Conservation (phyloP, 208 protist genomes). For the Phytomonas sp. region DNA sequence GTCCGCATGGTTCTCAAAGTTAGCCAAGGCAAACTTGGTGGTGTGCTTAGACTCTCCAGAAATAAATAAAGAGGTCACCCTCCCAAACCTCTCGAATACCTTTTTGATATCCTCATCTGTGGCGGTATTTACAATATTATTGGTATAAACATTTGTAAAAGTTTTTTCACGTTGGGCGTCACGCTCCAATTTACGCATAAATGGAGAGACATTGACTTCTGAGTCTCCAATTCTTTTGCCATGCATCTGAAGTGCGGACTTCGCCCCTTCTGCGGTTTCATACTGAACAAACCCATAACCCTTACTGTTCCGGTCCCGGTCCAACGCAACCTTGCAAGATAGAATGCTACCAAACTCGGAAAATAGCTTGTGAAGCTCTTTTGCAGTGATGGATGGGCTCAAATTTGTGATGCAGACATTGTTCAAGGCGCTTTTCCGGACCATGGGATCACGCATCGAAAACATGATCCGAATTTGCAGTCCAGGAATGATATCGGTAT, state of each 20-base stretch:
- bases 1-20: constrained; percentile 74
- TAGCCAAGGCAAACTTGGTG: constrained; percentile 91
- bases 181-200: constrained; percentile 80
- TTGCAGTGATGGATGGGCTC: constrained; percentile 84
- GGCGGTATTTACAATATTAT: constrained; percentile 73
- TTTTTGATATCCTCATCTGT: constrained; percentile 66
- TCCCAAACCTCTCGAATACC: constrained; percentile 64
- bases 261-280: constrained; percentile 87
- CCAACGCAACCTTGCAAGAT: constrained; percentile 90
- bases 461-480: constrained; percentile 95
- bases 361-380: constrained; percentile 93
- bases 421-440: constrained; percentile 88
- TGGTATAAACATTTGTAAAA: constrained; percentile 95
- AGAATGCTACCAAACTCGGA: constrained; percentile 91
- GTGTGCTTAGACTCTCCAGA: constrained; percentile 22
- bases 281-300: constrained; percentile 97
- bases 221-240: constrained; percentile 82
- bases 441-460: constrained; percentile 90
- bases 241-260: constrained; percentile 88
- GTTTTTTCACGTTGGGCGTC: constrained; percentile 36
- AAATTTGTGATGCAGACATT: constrained; percentile 97
- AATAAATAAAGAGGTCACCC: constrained; percentile 52
- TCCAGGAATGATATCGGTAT: constrained; percentile 74
- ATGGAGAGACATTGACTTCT: constrained; percentile 69
- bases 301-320: constrained; percentile 50